A percentile compares a stretch with the other conserved stretches of the same genome.
These are phyloP conservation scores for Nothophytophthora sp. DNA, from an alignment of 352 stramenopile genomes.

Conservation along the genomic window DNA sequence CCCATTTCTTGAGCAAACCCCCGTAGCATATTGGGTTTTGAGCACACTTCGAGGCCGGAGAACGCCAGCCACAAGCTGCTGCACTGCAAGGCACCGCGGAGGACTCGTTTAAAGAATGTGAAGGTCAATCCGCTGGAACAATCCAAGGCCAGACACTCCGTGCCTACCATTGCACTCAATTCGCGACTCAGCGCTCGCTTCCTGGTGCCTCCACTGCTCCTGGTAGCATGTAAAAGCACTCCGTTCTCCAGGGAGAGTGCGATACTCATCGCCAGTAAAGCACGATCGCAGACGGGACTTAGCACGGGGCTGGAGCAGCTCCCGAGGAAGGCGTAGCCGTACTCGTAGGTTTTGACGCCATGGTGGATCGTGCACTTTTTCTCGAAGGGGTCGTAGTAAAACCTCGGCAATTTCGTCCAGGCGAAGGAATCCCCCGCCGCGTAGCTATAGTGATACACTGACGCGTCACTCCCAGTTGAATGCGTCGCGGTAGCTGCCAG, in stretches of 20 bases:
- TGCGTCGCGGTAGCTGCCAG: constrained; percentile 7
- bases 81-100: constrained; percentile 41
- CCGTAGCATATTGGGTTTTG: constrained; percentile 20
- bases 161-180: constrained; percentile 43
- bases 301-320: constrained; percentile 43
- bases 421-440: constrained; percentile 45
- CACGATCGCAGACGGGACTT: constrained; percentile 60
- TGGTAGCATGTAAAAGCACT: constrained; percentile 39
- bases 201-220: constrained; percentile 19
- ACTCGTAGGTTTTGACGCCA: constrained; percentile 59
- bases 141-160: constrained; percentile 42
- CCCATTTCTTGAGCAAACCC: constrained; percentile 45
- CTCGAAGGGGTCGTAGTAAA: constrained; percentile 61
- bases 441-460: constrained; percentile 44
- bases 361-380: constrained; percentile 60
- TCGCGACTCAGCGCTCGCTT: constrained; percentile 51
- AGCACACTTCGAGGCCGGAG: constrained; percentile 33
- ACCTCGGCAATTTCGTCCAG: constrained; percentile 65
- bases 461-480: constrained; percentile 25
- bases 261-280: constrained; percentile 52
- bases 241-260: constrained; percentile 59
- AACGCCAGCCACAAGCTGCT: constrained; percentile 45
- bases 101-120: constrained; percentile 37
- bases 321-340: constrained; percentile 62
- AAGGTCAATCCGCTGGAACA: constrained; percentile 35